Conservation (phyloP, 768 basidiomycete species). For the Cystofilobasidium ferigula region DNA sequence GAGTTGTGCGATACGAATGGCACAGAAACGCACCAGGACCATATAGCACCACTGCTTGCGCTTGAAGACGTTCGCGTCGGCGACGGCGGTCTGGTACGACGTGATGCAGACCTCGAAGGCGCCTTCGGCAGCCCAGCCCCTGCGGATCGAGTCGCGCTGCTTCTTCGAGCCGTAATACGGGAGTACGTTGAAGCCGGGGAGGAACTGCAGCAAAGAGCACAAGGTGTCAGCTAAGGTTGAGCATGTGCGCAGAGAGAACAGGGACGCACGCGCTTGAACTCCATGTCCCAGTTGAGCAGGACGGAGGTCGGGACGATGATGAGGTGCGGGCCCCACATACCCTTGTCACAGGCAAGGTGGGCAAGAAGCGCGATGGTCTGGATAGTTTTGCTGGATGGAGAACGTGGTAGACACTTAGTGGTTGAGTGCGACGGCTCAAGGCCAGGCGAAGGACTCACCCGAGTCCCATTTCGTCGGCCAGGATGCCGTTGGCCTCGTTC, state of each 20-base stretch:
- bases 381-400: constrained; percentile 38
- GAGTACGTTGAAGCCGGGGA: constrained; percentile 40
- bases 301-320: constrained; percentile 42
- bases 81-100: constrained; percentile 82
- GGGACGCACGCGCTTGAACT: constrained; percentile 37
- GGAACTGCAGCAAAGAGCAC: constrained; percentile 29
- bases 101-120: constrained; percentile 92
- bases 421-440: background rate
- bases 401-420: background rate
- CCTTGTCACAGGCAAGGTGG: constrained; percentile 40
- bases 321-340: constrained; percentile 41
- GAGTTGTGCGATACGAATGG: background rate
- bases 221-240: background rate
- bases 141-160: constrained; percentile 75
- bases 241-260: background rate
- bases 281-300: constrained; percentile 42
- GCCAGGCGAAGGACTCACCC: constrained; percentile 50
- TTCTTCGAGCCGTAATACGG: constrained; percentile 51
- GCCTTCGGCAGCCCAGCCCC: constrained; percentile 81
- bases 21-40: constrained; percentile 46
- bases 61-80: constrained; percentile 82
- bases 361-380: constrained; percentile 41
- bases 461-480: constrained; percentile 86
- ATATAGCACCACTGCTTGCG: constrained; percentile 92
- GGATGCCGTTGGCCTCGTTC: constrained; percentile 42